These are phyloP conservation scores for Moesziomyces sp. DNA, from an alignment of 1,284 basidiomycete genomes.

Conservation along the genomic window DNA sequence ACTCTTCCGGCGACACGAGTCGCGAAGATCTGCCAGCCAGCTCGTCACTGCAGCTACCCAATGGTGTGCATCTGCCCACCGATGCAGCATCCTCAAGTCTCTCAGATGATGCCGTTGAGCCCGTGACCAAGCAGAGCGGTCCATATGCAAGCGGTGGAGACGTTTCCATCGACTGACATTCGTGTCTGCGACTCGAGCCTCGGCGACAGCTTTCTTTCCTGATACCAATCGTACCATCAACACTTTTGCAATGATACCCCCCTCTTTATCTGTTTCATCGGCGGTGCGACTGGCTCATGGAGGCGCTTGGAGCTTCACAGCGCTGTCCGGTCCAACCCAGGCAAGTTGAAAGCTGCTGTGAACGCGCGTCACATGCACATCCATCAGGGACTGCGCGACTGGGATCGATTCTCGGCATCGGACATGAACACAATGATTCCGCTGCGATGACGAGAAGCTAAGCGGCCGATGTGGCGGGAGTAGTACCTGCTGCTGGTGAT, in stretches of 20 bases:
- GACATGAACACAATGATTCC: too few species aligned
- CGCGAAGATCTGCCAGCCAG: slow-evolving; percentile 1
- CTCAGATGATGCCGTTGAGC: background rate
- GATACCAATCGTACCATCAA: background rate
- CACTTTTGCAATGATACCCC: slow-evolving; percentile 26
- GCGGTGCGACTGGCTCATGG: too few species aligned
- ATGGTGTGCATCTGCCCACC: background rate
- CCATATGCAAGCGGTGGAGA: slow-evolving; percentile 10
- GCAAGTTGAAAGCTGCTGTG: too few species aligned
- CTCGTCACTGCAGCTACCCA: slow-evolving; percentile 14
- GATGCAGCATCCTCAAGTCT: background rate
- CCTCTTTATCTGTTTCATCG: background rate
- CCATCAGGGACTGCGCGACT: too few species aligned
- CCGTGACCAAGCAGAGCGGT: too few species aligned
- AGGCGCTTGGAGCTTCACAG: too few species aligned
- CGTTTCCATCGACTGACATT: slow-evolving; percentile 30
- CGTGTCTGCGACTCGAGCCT: background rate
- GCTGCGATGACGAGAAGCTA: background rate
- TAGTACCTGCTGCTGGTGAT: background rate
- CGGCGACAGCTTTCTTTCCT: background rate
- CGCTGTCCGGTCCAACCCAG: too few species aligned
- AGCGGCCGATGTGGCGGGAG: background rate
- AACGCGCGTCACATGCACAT: too few species aligned
- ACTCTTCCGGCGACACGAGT: slow-evolving; percentile 12
- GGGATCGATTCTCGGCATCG: too few species aligned